phyloP scores from a whole-genome alignment of 2,329 filamentous ascomycete species.

The Trichoderma sp. region DNA sequence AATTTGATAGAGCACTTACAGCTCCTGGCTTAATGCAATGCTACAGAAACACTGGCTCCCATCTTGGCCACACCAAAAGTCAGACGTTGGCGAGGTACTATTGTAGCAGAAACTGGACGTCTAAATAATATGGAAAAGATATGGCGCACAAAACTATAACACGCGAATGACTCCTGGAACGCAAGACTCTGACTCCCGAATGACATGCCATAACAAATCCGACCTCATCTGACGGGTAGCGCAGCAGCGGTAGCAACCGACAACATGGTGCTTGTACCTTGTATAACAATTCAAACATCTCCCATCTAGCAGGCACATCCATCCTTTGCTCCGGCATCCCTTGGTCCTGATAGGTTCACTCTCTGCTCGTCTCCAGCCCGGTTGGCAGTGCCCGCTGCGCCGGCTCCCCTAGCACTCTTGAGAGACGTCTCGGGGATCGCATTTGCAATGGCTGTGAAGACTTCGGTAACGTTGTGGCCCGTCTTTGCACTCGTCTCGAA shows the following conservation, averaged over 20 bases:
- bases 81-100: slow-evolving; percentile 1
- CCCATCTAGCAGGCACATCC: slow-evolving; percentile 76
- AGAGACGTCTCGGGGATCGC: slow-evolving; percentile 95
- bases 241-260: neutral
- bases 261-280: slow-evolving; percentile 1
- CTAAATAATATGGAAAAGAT: slow-evolving; percentile 18
- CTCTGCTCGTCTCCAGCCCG: slow-evolving; percentile 67
- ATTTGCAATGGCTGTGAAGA: slow-evolving; percentile 97
- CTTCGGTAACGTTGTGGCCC: slow-evolving; percentile 88
- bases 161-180: slow-evolving; percentile 25
- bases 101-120: slow-evolving; percentile 20
- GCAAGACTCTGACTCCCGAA: slow-evolving; percentile 25
- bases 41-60: neutral
- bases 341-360: slow-evolving; percentile 77
- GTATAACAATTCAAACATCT: neutral
- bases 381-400: slow-evolving; percentile 62
- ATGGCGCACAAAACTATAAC: slow-evolving; percentile 23
- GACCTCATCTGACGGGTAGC: slow-evolving; percentile 23
- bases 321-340: slow-evolving; percentile 78
- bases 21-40: neutral
- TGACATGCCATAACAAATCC: slow-evolving; percentile 26
- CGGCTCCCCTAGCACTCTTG: slow-evolving; percentile 79
- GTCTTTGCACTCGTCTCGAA: slow-evolving; percentile 99
- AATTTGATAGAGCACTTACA: neutral
- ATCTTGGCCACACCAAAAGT: neutral